phyloP scores from a whole-genome alignment of 2,329 filamentous ascomycete genomes.

The Madurella mycetomatis region DNA sequence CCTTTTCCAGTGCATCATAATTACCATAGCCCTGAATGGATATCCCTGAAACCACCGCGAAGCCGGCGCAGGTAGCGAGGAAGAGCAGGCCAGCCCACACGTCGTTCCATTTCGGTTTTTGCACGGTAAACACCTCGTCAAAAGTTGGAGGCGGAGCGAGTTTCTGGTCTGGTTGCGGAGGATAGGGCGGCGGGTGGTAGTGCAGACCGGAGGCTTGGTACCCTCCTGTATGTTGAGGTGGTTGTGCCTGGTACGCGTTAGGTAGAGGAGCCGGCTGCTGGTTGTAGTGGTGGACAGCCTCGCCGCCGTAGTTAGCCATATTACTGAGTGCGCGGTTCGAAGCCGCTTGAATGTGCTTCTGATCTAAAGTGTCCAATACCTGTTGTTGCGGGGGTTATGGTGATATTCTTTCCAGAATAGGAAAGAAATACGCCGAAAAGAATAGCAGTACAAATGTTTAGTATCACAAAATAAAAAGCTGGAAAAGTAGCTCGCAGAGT shows the following conservation, averaged over 20 bases:
- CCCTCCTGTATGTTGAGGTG: conserved; percentile 3
- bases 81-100: conserved; percentile 76
- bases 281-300: conserved; percentile 21
- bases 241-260: conserved; percentile 21
- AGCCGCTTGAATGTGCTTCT: not conserved
- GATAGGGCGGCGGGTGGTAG: conserved; percentile 20
- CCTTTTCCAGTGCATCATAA: not conserved
- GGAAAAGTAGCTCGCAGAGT: no score
- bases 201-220: conserved; percentile 8
- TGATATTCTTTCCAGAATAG: no score
- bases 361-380: not conserved
- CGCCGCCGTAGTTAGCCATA: conserved; percentile 20
- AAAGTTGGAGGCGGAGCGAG: conserved; percentile 54
- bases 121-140: conserved; percentile 76
- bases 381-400: not conserved
- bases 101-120: conserved; percentile 85
- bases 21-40: conserved; percentile 68
- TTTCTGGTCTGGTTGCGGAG: conserved; percentile 15
- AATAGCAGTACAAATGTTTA: no score
- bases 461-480: no score
- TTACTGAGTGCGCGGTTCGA: not conserved
- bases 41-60: conserved; percentile 70
- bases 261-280: conserved; percentile 17
- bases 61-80: conserved; percentile 47
- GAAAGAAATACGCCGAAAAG: no score